phyloP scores from a whole-genome alignment of 2,329 filamentous ascomycete species.

The Ceratocystis diversiconidia region DNA sequence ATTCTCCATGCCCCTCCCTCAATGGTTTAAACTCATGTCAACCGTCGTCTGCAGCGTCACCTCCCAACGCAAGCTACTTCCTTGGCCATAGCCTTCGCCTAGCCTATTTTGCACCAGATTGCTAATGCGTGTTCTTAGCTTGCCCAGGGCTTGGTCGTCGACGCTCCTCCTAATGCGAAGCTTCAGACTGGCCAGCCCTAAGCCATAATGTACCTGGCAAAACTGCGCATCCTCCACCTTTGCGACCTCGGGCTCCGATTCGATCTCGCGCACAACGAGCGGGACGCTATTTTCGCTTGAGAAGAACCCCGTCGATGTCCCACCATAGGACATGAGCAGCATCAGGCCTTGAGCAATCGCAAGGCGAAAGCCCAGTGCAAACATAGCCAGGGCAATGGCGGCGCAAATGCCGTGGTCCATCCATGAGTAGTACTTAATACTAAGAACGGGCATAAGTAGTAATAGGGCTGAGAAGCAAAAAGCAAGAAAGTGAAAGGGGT shows the following conservation, averaged over 20 bases:
- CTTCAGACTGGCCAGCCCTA: slow-evolving; percentile 91
- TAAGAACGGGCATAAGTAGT: slow-evolving; percentile 67
- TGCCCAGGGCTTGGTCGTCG: slow-evolving; percentile 56
- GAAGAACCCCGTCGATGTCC: slow-evolving; percentile 19
- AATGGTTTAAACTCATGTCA: slow-evolving; percentile 20
- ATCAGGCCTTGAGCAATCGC: slow-evolving; percentile 80
- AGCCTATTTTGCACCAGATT: slow-evolving; percentile 72
- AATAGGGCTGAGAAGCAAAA: slow-evolving; percentile 72
- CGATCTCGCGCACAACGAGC: slow-evolving; percentile 71
- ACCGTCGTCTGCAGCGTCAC: slow-evolving; percentile 67
- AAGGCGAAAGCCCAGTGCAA: slow-evolving; percentile 66
- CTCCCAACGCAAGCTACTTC: slow-evolving; percentile 75
- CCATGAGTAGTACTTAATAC: slow-evolving; percentile 59
- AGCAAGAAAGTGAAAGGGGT: slow-evolving; percentile 89
- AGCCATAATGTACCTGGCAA: slow-evolving; percentile 96
- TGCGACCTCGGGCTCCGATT: slow-evolving; percentile 60
- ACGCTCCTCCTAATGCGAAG: slow-evolving; percentile 50
- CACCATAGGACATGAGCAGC: slow-evolving; percentile 79
- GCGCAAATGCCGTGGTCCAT: slow-evolving; percentile 71
- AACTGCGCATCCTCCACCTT: slow-evolving; percentile 83
- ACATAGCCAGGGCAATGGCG: slow-evolving; percentile 76
- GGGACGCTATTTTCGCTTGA: slow-evolving; percentile 38
- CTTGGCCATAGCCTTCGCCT: slow-evolving; percentile 73
- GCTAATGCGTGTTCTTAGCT: slow-evolving; percentile 60
- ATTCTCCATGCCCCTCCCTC: background rate